Evolutionary conservation across 1,139 yeast genomes (phyloP).

Genomic region (Diutina pseudorugosa): DNA sequence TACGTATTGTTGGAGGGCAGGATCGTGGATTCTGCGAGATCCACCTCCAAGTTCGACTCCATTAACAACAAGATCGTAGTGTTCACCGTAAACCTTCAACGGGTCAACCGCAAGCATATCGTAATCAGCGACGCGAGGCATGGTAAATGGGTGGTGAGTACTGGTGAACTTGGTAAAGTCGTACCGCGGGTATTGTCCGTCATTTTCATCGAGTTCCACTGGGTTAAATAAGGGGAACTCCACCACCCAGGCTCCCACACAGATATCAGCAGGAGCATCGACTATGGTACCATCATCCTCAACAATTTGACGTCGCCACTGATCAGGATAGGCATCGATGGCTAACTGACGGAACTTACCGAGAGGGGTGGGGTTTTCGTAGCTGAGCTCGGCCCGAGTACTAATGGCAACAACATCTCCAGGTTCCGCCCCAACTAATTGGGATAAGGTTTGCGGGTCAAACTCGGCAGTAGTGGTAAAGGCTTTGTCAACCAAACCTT

Average conservation of each 20-base stretch:
- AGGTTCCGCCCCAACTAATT: neutral
- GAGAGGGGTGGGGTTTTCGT: conserved; percentile 92
- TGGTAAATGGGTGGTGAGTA: conserved; percentile 95
- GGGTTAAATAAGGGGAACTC: conserved; percentile 91
- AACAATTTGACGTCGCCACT: conserved; percentile 34
- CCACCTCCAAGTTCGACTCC: conserved; percentile 98
- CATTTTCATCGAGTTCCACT: conserved; percentile 20
- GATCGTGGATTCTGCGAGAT: conserved; percentile 86
- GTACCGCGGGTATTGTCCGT: conserved; percentile 47
- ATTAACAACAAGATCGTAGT: conserved; percentile 84
- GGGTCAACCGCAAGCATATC: conserved; percentile 43
- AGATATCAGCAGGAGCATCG: conserved; percentile 12
- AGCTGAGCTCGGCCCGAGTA: conserved; percentile 51
- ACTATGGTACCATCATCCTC: conserved; percentile 8
- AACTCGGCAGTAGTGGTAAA: neutral
- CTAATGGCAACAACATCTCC: conserved; percentile 75
- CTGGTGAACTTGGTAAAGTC: conserved; percentile 39
- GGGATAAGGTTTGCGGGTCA: neutral
- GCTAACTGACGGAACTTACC: conserved; percentile 77
- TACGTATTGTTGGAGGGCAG: conserved; percentile 59
- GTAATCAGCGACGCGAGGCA: conserved; percentile 68
- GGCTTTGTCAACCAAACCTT: neutral
- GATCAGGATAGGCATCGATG: conserved; percentile 37
- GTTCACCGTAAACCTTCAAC: conserved; percentile 71
- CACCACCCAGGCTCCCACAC: conserved; percentile 76